Evolutionary conservation across 208 protist species (phyloP).

Genomic region (Willaertia magna): DNA sequence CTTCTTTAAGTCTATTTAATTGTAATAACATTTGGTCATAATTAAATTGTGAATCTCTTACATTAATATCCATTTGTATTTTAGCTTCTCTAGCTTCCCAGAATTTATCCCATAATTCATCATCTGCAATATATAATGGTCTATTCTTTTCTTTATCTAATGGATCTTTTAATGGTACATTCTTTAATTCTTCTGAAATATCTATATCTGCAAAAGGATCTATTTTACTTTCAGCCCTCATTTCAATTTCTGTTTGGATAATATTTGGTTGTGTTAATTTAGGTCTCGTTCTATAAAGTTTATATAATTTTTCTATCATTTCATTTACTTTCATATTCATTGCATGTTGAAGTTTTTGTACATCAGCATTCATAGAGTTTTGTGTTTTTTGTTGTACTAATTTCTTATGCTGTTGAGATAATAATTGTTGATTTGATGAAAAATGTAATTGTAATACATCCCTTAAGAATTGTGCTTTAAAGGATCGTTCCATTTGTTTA

Average conservation of each 20-base stretch:
- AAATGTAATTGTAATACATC: neutral
- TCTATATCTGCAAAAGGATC: slow-evolving; percentile 9
- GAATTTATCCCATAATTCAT: neutral
- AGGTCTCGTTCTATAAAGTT: neutral
- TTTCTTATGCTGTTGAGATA: neutral
- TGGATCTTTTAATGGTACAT: neutral
- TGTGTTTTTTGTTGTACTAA: neutral
- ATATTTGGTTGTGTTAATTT: neutral
- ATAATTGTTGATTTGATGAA: neutral
- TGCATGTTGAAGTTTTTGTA: neutral
- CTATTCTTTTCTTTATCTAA: neutral
- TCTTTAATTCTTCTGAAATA: neutral
- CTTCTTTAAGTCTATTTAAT: neutral
- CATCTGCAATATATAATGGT: neutral
- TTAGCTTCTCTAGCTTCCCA: neutral
- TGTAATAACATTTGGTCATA: neutral
- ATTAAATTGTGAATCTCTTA: neutral
- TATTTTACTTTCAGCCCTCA: neutral
- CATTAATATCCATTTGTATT: neutral
- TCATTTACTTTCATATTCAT: neutral
- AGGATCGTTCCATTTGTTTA: neutral
- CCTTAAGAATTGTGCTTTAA: neutral
- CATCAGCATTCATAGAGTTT: neutral
- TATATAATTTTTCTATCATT: neutral
- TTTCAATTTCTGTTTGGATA: neutral